Evolutionary conservation across 129 eudicot species (phyloP), one percentile per base, ranked within the genome.

Genomic region (Oenanthe sinensis): DNA sequence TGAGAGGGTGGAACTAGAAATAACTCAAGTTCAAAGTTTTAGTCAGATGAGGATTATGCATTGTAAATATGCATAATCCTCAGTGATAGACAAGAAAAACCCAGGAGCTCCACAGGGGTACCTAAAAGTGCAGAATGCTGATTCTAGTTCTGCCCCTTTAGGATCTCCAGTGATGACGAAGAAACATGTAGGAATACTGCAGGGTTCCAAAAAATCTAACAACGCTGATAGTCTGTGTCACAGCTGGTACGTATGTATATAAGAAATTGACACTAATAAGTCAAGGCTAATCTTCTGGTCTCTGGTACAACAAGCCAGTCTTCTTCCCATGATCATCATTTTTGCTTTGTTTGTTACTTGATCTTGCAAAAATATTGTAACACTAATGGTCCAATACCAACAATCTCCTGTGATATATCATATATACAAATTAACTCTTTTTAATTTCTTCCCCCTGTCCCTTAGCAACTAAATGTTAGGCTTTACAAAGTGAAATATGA

Each of bases 221-320:
- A 58, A 43, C 71, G 79, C 33, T 81, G 76, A 80, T 50, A n/a
- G n/a, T n/a, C n/a, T n/a, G n/a, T n/a, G n/a, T n/a, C n/a, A n/a
- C n/a, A n/a, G n/a, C n/a, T n/a, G n/a, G n/a, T n/a, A n/a, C n/a
- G n/a, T n/a, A n/a, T n/a, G n/a, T n/a, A n/a, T n/a, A n/a, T n/a
- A n/a, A n/a, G n/a, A n/a, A n/a, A n/a, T n/a, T n/a, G n/a, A n/a
- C n/a, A n/a, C n/a, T n/a, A n/a, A n/a, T n/a, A 93, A 93, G 81
- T 93, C 97, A 54, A 93, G 68, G 86, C 96, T 93, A 55, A 81
- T 50, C n/a, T 85, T 89, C 73, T 87, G 77, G 91, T 86, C 90
- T 84, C 93, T 74, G 37, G 91, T 84, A 75, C 96, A 93, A 80
- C 97, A 93, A 76, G 88, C 90, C 39, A 91, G 83, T 73, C 88